Evolutionary conservation across 768 basidiomycete species (phyloP), one percentile per base, ranked within the genome.

Genomic region (Lactarius sp.): DNA sequence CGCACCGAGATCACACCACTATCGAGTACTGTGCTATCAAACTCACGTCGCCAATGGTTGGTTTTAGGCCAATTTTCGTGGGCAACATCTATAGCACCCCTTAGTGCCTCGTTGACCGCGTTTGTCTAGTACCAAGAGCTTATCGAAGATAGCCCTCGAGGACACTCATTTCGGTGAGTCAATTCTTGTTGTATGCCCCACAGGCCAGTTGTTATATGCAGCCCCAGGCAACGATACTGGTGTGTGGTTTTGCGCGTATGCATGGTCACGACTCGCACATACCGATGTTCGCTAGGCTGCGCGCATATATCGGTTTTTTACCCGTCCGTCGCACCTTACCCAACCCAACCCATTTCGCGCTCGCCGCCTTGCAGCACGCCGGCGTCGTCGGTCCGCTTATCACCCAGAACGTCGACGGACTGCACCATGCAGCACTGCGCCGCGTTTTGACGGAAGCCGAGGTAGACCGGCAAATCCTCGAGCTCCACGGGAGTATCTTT

Each of bases 351-450:
- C 96, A 98, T 72, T 91, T 83, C 69, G 87, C 91, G 9, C 76
- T 98, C 33, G 88, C 91, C 6, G 92, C 94, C 2, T 77, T 97
- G 52, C 88, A 92, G 70, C 78, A 91, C 67, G 75, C 87, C 9
- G 82, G 80, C 3, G 74, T 85, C 57, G 77, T 90, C 20, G 74
- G 80, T 22, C 76, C 77, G 33, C 73, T 94, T 37, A 85, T 98
- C 65, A 98, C 96, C 0, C 89, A 88, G 79, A 91, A 91, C 68
- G 95, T 98, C n/a, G 96, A 98, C 70, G 94, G 94, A 2, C 82
- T 98, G 6, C 95, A 98, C 70, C 86, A 86, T 56, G 92, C 91
- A 75, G 90, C 92, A 8, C 74, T 90, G 20, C 61, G 74, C 41
- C 74, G 75, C 71, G 79, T 81, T 64, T 76, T 73, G 75, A 75